phyloP scores from a whole-genome alignment of 495 filamentous ascomycete species.

The Aspergillus saccharolyticus region DNA sequence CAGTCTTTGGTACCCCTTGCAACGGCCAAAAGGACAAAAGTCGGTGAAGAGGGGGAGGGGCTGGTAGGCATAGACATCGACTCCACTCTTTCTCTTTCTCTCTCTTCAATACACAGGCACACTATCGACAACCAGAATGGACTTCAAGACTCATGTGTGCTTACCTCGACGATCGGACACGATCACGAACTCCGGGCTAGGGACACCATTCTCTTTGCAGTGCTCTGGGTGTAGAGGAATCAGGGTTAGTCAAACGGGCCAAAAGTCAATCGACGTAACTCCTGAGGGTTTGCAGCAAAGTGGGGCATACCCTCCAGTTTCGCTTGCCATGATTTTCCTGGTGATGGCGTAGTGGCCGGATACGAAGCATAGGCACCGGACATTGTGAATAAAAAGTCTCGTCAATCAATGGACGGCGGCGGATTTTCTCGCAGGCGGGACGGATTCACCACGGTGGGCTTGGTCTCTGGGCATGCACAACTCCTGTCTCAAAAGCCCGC shows the following conservation, averaged over 20 bases:
- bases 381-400: not conserved
- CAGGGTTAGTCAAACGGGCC: slow-evolving; percentile 7
- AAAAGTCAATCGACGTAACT: slow-evolving; percentile 2
- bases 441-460: not conserved
- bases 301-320: slow-evolving; percentile 47
- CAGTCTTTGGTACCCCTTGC: slow-evolving; percentile 10
- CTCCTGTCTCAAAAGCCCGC: not conserved
- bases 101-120: slow-evolving; percentile 20
- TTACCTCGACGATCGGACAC: slow-evolving; percentile 76
- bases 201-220: slow-evolving; percentile 51
- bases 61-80: slow-evolving; percentile 3
- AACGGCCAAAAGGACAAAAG: slow-evolving; percentile 24
- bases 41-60: slow-evolving; percentile 32
- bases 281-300: slow-evolving; percentile 17
- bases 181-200: slow-evolving; percentile 60
- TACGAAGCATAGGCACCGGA: not conserved
- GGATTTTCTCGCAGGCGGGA: not conserved
- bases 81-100: slow-evolving; percentile 21
- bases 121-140: slow-evolving; percentile 6
- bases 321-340: slow-evolving; percentile 40
- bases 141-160: slow-evolving; percentile 6
- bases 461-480: not conserved
- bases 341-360: not conserved
- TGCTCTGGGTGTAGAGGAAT: slow-evolving; percentile 42
- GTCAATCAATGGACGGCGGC: not conserved